Conservation (phyloP, 148 eudicot species). For the Cornus kousa region DNA sequence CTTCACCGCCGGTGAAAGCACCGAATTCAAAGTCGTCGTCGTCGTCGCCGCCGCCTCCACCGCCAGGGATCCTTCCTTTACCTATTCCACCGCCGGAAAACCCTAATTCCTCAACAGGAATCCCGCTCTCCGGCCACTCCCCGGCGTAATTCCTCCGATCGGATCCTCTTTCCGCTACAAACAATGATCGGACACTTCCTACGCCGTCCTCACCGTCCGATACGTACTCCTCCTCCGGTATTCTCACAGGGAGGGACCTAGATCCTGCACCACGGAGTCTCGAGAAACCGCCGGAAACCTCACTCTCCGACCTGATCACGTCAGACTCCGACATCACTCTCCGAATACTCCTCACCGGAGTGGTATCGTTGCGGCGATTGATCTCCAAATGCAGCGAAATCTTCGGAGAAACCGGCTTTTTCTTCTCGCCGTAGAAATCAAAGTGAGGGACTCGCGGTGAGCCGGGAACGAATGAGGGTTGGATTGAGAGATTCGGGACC, state of each 20-base stretch:
- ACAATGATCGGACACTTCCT: slow-evolving; percentile 14
- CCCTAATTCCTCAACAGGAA: slow-evolving; percentile 22
- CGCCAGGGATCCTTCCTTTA: slow-evolving; percentile 27
- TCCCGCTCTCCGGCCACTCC: slow-evolving; percentile 18
- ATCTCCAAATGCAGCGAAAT: slow-evolving; percentile 16
- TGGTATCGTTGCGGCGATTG: background rate
- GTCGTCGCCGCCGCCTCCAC: slow-evolving; percentile 27
- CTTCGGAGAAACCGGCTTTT: background rate
- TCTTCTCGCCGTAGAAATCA: slow-evolving; percentile 1
- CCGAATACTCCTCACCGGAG: slow-evolving; percentile 14
- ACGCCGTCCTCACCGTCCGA: slow-evolving; percentile 3
- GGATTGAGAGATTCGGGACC: slow-evolving; percentile 7
- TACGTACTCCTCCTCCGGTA: slow-evolving; percentile 34
- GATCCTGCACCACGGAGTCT: slow-evolving; percentile 23
- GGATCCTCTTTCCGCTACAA: slow-evolving; percentile 9
- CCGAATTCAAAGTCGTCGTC: slow-evolving; percentile 7
- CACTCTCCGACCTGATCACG: slow-evolving; percentile 17
- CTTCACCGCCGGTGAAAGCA: slow-evolving; percentile 17
- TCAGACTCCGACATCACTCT: slow-evolving; percentile 46
- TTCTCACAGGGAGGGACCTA: slow-evolving; percentile 24
- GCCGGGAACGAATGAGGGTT: no score
- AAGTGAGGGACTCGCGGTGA: no score
- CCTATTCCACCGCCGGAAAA: slow-evolving; percentile 33
- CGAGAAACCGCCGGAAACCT: background rate
- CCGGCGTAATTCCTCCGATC: slow-evolving; percentile 4